These are phyloP conservation scores for Paspalum vaginatum DNA, from an alignment of 176 grass and related monocot genomes.

Conservation along the genomic window DNA sequence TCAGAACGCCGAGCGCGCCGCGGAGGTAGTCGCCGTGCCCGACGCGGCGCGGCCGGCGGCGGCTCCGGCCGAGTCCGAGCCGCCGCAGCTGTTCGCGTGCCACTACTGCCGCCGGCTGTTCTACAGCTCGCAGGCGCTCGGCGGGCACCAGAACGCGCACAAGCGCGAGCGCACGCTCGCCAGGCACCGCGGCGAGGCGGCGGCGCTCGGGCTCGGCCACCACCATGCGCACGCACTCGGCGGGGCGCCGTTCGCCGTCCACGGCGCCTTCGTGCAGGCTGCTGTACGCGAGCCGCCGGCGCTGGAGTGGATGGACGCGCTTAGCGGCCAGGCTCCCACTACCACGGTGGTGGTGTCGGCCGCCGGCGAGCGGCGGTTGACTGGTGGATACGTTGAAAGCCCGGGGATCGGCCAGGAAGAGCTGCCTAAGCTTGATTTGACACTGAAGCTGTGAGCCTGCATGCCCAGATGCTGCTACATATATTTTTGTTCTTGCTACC, in stretches of 20 bases:
- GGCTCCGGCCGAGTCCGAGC: constrained; percentile 13
- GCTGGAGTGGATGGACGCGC: constrained; percentile 20
- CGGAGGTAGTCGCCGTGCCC: neutral
- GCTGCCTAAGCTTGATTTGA: constrained; percentile 45
- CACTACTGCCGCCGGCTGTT: constrained; percentile 48
- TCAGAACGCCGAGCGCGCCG: neutral
- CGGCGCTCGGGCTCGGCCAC: constrained; percentile 22
- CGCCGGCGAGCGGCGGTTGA: neutral
- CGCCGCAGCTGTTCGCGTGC: constrained; percentile 57
- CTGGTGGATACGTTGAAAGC: neutral
- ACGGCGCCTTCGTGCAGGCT: neutral
- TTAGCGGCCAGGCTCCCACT: neutral
- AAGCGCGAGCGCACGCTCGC: constrained; percentile 78
- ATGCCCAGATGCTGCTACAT: neutral
- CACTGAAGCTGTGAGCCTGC: constrained; percentile 44
- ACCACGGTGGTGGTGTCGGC: neutral
- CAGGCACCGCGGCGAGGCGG: constrained; percentile 13
- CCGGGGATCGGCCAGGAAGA: neutral
- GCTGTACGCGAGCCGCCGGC: neutral
- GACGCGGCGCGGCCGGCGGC: neutral
- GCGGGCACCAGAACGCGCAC: constrained; percentile 99
- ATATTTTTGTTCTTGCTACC: constrained; percentile 15
- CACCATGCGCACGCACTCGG: neutral
- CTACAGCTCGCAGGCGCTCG: constrained; percentile 77
- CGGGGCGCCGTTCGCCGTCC: constrained; percentile 25